Evolutionary conservation across 1,284 basidiomycete species (phyloP), one percentile per base, ranked within the genome.

Genomic region (Ustilago curta): DNA sequence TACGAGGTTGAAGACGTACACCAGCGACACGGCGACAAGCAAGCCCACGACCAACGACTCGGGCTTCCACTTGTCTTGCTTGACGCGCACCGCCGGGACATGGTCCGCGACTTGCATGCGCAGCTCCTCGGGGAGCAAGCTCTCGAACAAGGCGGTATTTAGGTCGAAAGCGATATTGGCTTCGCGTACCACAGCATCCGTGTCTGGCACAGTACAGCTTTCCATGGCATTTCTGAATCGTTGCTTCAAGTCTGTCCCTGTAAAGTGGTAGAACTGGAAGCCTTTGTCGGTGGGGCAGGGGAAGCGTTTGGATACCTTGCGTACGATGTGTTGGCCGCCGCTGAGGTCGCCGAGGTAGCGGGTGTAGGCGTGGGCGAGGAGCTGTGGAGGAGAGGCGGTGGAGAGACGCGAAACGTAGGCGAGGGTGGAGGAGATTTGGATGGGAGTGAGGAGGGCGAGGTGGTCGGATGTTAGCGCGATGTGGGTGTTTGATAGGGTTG

Each of bases 281-380:
- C 92, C 92, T 29, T 85, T 7, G 40, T n/a, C 27, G 16, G 12
- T 6, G 6, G 8, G 5, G n/a, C 52, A 39, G 11, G 69, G 69
- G 45, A 71, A 76, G 1, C 61, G 55, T 50, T 76, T 76, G 32
- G 51, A 93, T 12, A 90, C 89, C 84, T 91, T 91, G 19, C 88
- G 87, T 0, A 69, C 44, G 77, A 94, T 91, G 69, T 89, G 87
- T 86, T 94, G 93, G 0, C 93, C 93, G 18, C 93, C 93, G 50
- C 90, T 91, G 35, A 94, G 87, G 84, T 94, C 93, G 60, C 92
- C 93, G n/a, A 94, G 88, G 85, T 94, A 94, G 39, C 92, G 89
- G 0, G 74, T 77, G 54, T 68, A 76, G 3, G 77, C 63, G 49
- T 79, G 70, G 2, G 69, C n/a, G 1, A 79, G 43, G 4, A 71